phyloP scores from a whole-genome alignment of 345 rosid species.

The Mercurialis annua region DNA sequence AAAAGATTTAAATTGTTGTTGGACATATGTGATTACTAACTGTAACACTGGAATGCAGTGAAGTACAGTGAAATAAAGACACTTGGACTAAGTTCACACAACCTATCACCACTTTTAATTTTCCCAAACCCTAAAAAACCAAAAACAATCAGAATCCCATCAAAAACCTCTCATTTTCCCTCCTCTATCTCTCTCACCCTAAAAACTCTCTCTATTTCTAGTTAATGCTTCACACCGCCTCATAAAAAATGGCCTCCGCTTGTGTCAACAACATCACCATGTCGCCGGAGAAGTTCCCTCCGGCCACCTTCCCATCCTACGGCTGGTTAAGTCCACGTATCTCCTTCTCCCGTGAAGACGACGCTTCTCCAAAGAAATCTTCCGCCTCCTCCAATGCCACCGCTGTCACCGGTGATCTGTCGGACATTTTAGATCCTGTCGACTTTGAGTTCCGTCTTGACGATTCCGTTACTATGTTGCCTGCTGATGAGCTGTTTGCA shows the following conservation, averaged over 20 bases:
- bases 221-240: not conserved
- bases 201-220: not conserved
- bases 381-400: conserved; percentile 19
- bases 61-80: too few species aligned
- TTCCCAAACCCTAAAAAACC: conserved; percentile 6
- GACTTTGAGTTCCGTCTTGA: conserved; percentile 91
- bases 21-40: too few species aligned
- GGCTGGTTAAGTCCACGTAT: conserved; percentile 68
- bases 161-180: not conserved
- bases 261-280: conserved; percentile 66
- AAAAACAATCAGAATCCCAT: not conserved
- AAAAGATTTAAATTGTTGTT: too few species aligned
- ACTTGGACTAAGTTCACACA: too few species aligned
- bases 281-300: conserved; percentile 55
- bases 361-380: conserved; percentile 18
- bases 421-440: conserved; percentile 32
- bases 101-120: too few species aligned
- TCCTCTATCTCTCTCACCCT: conserved; percentile 5
- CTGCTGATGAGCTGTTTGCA: conserved; percentile 91
- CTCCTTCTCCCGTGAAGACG: conserved; percentile 54
- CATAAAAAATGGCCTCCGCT: conserved; percentile 66
- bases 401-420: conserved; percentile 19
- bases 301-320: conserved; percentile 33
- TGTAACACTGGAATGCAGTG: too few species aligned
- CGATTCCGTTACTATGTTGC: conserved; percentile 76